phyloP scores from a whole-genome alignment of 2,329 filamentous ascomycete species.

The Sordariomycetes sp. region DNA sequence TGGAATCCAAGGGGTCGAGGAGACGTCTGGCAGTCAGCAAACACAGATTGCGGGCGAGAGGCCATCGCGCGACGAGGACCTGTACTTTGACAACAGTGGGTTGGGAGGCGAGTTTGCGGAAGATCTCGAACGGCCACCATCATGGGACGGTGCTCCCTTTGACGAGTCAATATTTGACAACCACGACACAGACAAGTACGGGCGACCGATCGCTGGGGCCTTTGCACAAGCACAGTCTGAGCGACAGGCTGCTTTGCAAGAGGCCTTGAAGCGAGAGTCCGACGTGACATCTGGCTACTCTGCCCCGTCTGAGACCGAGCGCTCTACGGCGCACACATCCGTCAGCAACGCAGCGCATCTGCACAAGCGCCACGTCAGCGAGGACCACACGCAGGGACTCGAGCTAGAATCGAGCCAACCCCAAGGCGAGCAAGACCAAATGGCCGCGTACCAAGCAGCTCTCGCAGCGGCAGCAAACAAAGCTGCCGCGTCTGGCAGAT shows the following conservation, averaged over 20 bases:
- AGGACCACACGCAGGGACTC: no score
- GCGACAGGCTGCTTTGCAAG: conserved; percentile 21
- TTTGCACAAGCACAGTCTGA: conserved; percentile 44
- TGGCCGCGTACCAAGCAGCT: conserved; percentile 71
- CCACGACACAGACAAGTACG: conserved; percentile 54
- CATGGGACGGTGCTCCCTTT: conserved; percentile 48
- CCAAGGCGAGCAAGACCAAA: conserved; percentile 12
- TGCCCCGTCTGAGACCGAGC: conserved; percentile 29
- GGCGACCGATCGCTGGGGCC: conserved; percentile 48
- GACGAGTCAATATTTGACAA: conserved; percentile 68
- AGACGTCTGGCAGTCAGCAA: conserved; percentile 8
- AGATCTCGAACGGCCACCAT: conserved; percentile 26
- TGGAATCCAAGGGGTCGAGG: conserved; percentile 29
- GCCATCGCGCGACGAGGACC: conserved; percentile 40
- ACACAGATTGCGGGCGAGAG: background rate
- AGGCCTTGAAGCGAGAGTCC: conserved; percentile 31
- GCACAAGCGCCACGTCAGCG: no score
- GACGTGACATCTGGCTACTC: conserved; percentile 36
- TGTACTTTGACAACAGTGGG: conserved; percentile 61
- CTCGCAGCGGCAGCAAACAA: conserved; percentile 73
- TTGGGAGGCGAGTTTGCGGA: conserved; percentile 36
- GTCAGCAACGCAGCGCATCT: conserved; percentile 26
- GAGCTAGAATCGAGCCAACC: no score
- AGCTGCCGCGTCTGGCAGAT: conserved; percentile 68
- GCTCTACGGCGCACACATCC: conserved; percentile 45